Base-by-base conservation (phyloP, 2,329 filamentous ascomycete species). In the Trichoderma atrobrunneum region DNA sequence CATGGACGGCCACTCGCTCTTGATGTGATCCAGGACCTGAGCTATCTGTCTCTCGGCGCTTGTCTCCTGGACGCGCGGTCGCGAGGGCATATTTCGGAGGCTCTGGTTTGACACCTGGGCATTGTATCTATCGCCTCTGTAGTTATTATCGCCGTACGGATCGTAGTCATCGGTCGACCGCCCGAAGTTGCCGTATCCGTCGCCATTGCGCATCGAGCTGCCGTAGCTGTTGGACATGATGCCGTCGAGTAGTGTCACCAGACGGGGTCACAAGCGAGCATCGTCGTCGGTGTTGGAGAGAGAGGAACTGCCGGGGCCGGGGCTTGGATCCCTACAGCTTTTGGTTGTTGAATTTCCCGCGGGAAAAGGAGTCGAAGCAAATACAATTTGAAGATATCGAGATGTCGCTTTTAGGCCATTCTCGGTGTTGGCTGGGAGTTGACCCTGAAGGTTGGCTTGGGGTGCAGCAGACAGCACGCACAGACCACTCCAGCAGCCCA, bases 1-100 rank as follows among this genome's bases (percentile, higher is more conserved):
- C 92, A 99, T 96, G 76, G 94, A 92, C 57, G 93, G 92, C 95
- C 96, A 99, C 79, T 97, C 94, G 72, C 88, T 85, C 79, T 95
- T 91, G 78, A 99, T 97, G 76, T 93, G 90, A 75, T 93, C 90
- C 63, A 98, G 86, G 2, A 97, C 89, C 76, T 89, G 85, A 64
- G 83, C 82, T 72, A 90, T 89, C 79, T 89, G 86, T 63, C 85
- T 82, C 80, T 89, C 87, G 69, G 87, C 87, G 74, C 82, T 87
- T 57, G 86, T 84, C 76, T 82, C 83, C 73, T 77, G 82, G 74
- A 80, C 79, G 75, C 79, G 79, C 69, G 79, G 74, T 70, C 82
- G 76, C 36, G 82, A 82, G 30, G 80, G 76, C 78, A 81, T 79
- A 72, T 76, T 78, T 70, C 80, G 80, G 63, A 80, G 75, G 54